Evolutionary conservation across 352 stramenopile genomes (phyloP), one percentile per base, ranked within the genome.

Genomic region (Phytophthora idaei): DNA sequence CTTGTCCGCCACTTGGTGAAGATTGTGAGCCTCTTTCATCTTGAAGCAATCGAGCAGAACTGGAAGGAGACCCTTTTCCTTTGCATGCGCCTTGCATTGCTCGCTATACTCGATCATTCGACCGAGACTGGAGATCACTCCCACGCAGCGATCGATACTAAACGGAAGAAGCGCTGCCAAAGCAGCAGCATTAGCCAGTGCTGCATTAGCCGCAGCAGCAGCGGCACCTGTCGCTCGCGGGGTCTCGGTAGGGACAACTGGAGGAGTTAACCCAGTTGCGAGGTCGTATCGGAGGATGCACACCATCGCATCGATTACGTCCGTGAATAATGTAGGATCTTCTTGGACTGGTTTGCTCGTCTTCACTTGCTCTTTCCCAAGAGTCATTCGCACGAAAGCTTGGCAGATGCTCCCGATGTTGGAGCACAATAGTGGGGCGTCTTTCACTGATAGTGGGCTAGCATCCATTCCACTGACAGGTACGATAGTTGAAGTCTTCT

Each of bases 1-100:
- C 31, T 89, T 92, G 44, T 92, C 83, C 1, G 70, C 69, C 0
- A 81, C 74, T 70, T 92, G 83, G 44, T 85, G 64, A 4, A 90
- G 68, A 2, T 62, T 45, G 3, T 57, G n/a, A 4, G 76, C 61
- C 0, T 69, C 37, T 5, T 71, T 57, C 7, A 90, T 41, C 5
- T 73, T 76, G 51, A 82, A 80, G 14, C 64, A 82, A 34, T 87
- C 73, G 1, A 92, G 11, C 3, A 87, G 50, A 2, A 85, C 28
- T 0, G 70, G 59, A 1, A 90, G 37, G 3, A 87, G 12, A 0
- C 76, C 78, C 4, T 73, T 65, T 21, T 46, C 9, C 25, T 85
- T 86, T 5, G 71, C 67, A 11, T 78, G 59, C 1, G 36, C 49
- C 63, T 87, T 89, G 41, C 69, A 87, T 5, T 32, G 56, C 1